Conservation (phyloP, 2,329 filamentous ascomycete species). For the Xylariaceae sp. region DNA sequence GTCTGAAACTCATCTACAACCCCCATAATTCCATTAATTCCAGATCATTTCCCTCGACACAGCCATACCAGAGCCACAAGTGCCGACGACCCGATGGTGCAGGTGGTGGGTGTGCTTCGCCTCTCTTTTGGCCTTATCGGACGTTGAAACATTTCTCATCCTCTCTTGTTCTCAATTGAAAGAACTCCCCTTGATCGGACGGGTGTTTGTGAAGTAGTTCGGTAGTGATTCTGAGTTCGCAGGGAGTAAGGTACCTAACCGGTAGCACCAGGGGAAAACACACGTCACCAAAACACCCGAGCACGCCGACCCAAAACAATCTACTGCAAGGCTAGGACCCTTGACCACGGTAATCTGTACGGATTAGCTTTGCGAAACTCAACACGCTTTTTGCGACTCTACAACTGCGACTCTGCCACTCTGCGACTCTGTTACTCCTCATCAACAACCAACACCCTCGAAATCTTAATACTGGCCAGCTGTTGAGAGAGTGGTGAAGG, state of each 20-base stretch:
- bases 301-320: neutral
- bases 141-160: no score
- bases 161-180: neutral
- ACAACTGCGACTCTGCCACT: neutral
- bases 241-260: neutral
- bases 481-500: conserved; percentile 5
- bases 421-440: neutral
- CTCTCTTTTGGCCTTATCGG: neutral
- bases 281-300: neutral
- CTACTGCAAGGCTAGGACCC: no score
- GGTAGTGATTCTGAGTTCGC: neutral
- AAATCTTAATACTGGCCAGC: conserved; percentile 4
- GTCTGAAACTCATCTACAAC: conserved; percentile 15
- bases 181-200: neutral
- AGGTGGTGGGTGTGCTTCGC: neutral
- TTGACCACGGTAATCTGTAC: no score
- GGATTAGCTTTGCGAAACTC: no score
- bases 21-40: conserved; percentile 13
- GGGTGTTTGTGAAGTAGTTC: neutral
- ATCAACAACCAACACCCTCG: neutral
- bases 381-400: neutral
- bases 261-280: neutral
- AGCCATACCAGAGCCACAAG: neutral
- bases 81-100: neutral
- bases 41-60: conserved; percentile 6